A percentile compares a stretch with the other conserved stretches of the same genome.
These are phyloP conservation scores for Puccinia coronata DNA, from an alignment of 1,284 basidiomycete species.

Conservation along the genomic window DNA sequence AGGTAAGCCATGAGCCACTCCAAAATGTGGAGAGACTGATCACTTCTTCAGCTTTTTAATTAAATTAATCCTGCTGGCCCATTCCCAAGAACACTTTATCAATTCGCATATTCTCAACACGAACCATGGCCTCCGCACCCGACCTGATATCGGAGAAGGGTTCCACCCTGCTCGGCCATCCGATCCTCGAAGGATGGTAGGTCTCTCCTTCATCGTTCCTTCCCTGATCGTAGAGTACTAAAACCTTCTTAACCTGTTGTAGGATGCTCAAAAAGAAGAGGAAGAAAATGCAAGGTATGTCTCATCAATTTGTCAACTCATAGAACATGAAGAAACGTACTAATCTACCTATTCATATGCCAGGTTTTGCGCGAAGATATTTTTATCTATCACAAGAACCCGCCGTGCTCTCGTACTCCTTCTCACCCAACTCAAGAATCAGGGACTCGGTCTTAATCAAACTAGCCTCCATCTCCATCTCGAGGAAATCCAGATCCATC, in stretches of 20 bases:
- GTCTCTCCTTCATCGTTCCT: background rate
- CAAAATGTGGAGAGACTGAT: too few relatives aligned
- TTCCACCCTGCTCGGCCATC: conserved; percentile 33
- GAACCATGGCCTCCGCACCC: background rate
- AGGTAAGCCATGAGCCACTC: too few relatives aligned
- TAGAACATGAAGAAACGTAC: background rate
- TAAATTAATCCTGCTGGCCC: too few relatives aligned
- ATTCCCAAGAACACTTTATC: too few relatives aligned
- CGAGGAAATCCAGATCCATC: conserved; percentile 37
- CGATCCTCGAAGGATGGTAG: conserved; percentile 48
- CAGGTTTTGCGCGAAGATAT: conserved; percentile 45
- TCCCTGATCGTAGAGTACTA: background rate
- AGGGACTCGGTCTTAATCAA: conserved; percentile 46
- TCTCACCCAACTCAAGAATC: conserved; percentile 45
- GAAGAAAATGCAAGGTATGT: conserved; percentile 48
- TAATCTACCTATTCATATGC: background rate
- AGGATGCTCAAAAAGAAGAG: conserved; percentile 50
- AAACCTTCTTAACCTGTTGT: background rate
- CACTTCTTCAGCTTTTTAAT: too few relatives aligned
- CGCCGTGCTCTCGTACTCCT: conserved; percentile 46
- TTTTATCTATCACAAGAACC: conserved; percentile 47
- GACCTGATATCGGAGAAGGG: background rate
- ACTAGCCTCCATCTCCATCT: conserved; percentile 46
- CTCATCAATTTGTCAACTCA: background rate
- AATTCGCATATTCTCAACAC: too few relatives aligned